phyloP scores from a whole-genome alignment of 2,329 filamentous ascomycete genomes.

The Cadophora gregata region DNA sequence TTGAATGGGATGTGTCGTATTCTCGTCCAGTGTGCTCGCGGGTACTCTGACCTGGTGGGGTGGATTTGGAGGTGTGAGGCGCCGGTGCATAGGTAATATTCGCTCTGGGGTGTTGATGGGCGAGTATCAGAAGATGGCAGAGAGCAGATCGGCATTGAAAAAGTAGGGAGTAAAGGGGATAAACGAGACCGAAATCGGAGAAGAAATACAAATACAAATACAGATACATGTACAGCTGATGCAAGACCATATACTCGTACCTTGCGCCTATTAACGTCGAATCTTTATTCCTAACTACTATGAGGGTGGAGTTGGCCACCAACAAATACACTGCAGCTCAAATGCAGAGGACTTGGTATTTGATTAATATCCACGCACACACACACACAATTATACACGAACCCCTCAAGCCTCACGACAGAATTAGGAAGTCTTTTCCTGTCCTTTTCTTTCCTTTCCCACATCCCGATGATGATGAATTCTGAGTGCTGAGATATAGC shows the following conservation, averaged over 20 bases:
- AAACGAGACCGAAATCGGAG: not conserved
- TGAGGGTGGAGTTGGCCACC: not conserved
- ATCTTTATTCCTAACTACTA: no score
- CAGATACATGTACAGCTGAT: not conserved
- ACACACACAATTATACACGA: not conserved
- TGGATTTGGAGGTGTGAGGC: no score
- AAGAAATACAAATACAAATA: not conserved
- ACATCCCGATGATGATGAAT: no score
- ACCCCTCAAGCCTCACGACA: constrained; percentile 3
- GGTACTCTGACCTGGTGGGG: no score
- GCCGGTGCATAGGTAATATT: no score
- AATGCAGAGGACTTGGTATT: not conserved
- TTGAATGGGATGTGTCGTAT: not conserved
- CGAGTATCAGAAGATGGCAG: no score
- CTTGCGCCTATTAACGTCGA: not conserved
- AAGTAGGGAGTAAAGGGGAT: not conserved
- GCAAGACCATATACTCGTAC: not conserved
- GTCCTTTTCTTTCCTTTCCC: no score
- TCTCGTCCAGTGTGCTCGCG: not conserved
- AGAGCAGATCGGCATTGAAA: no score
- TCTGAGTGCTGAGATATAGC: constrained; percentile 7
- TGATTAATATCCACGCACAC: not conserved
- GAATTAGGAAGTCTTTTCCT: constrained; percentile 1
- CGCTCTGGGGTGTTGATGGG: no score
- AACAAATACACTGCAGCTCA: not conserved